A percentile compares a stretch with the other conserved stretches of the same genome.
Conservation (phyloP, 805 yeast genomes). For the Starmerella sp. region DNA sequence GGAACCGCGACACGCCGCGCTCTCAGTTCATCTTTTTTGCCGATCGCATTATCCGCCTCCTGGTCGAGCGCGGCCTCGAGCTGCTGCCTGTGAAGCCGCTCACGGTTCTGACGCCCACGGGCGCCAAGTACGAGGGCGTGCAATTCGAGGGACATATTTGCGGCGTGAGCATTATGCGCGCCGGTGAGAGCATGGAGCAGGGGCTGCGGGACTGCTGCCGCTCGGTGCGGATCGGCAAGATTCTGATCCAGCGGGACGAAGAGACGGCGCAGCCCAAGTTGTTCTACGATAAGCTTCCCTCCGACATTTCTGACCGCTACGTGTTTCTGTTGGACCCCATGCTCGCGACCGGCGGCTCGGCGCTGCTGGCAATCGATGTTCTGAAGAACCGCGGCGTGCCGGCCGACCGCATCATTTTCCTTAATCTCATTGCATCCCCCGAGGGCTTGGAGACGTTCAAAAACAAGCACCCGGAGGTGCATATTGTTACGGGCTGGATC, state of each 20-base stretch:
- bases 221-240: conserved; percentile 91
- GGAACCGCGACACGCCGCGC: conserved; percentile 68
- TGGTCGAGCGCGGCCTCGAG: conserved; percentile 93
- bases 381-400: conserved; percentile 76
- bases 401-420: conserved; percentile 74
- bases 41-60: conserved; percentile 81
- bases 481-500: conserved; percentile 85
- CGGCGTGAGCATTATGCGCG: conserved; percentile 96
- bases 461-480: conserved; percentile 67
- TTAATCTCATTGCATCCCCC: conserved; percentile 87
- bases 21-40: conserved; percentile 92
- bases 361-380: conserved; percentile 93
- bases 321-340: conserved; percentile 91
- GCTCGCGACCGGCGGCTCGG: conserved; percentile 98
- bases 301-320: conserved; percentile 76
- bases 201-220: conserved; percentile 96
- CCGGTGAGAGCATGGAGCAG: conserved; percentile 99
- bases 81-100: conserved; percentile 75
- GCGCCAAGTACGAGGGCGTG: conserved; percentile 60
- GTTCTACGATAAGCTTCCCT: conserved; percentile 88
- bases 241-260: conserved; percentile 93
- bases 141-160: conserved; percentile 84
- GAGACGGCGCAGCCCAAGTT: conserved; percentile 90
- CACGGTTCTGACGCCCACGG: conserved; percentile 65
- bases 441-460: conserved; percentile 81